These are phyloP conservation scores for Trichoderma arundinaceum DNA, from an alignment of 2,329 filamentous ascomycete species.

Conservation along the genomic window DNA sequence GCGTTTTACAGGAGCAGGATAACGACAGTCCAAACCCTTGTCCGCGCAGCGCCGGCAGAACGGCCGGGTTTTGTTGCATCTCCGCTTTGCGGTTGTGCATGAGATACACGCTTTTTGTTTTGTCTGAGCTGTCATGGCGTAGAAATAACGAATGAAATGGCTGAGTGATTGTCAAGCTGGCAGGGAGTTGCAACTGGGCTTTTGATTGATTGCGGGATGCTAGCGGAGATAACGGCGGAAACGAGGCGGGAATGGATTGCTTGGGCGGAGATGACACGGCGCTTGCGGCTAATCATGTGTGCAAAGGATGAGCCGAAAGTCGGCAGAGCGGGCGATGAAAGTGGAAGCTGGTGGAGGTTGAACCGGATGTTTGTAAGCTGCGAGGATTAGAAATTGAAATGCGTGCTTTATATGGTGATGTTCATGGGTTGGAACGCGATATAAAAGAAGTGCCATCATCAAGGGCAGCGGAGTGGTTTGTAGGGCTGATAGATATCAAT, in stretches of 20 bases:
- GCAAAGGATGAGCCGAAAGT: neutral
- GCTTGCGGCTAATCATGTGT: neutral
- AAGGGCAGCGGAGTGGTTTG: no score
- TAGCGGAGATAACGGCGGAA: slow-evolving; percentile 9
- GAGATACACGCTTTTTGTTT: neutral
- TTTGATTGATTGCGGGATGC: neutral
- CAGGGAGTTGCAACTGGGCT: neutral
- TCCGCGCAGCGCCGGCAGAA: slow-evolving; percentile 1
- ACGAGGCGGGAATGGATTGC: neutral
- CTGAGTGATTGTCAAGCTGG: neutral
- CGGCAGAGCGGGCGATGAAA: neutral
- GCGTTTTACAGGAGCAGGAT: neutral
- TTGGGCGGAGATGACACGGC: neutral
- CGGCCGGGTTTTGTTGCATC: neutral
- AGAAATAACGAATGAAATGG: neutral
- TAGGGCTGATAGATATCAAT: no score
- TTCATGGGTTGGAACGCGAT: neutral
- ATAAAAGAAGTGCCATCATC: neutral
- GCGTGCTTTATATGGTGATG: neutral
- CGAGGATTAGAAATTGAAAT: neutral
- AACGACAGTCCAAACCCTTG: slow-evolving; percentile 1
- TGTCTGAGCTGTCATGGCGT: neutral
- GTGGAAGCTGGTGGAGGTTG: neutral
- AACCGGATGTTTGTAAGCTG: neutral
- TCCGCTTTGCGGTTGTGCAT: neutral